phyloP scores from a whole-genome alignment of 768 basidiomycete species.

The Amanita polypyramis region DNA sequence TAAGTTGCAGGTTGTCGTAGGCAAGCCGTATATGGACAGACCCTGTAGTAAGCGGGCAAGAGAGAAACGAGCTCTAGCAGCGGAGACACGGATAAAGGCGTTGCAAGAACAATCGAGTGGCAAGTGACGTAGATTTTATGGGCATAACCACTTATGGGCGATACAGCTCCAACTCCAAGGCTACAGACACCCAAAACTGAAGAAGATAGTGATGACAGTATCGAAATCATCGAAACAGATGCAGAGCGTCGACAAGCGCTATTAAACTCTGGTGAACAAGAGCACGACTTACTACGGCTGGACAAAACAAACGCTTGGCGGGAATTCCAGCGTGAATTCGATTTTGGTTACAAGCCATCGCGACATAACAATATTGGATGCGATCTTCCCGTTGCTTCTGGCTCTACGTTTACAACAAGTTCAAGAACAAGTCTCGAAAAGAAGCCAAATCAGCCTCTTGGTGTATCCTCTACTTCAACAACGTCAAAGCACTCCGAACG shows the following conservation, averaged over 20 bases:
- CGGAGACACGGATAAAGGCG: conserved; percentile 46
- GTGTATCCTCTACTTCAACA: conserved; percentile 1
- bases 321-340: conserved; percentile 42
- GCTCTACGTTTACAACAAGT: conserved; percentile 20
- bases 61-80: conserved; percentile 70
- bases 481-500: conserved; percentile 1
- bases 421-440: conserved; percentile 1
- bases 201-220: conserved; percentile 15
- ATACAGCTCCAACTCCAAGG: not conserved
- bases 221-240: conserved; percentile 30
- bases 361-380: conserved; percentile 11
- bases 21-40: not conserved
- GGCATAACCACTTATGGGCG: not conserved
- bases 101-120: conserved; percentile 25
- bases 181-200: conserved; percentile 9
- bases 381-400: conserved; percentile 22
- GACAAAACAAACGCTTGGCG: conserved; percentile 23
- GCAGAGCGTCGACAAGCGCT: conserved; percentile 41
- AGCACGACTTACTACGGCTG: conserved; percentile 28
- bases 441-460: conserved; percentile 9
- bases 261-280: conserved; percentile 30
- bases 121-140: conserved; percentile 9
- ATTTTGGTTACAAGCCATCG: conserved; percentile 20
- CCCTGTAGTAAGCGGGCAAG: conserved; percentile 59
- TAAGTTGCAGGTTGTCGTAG: conserved; percentile 14